Evolutionary conservation across 768 basidiomycete species (phyloP).

Genomic region (Suillus occidentalis): DNA sequence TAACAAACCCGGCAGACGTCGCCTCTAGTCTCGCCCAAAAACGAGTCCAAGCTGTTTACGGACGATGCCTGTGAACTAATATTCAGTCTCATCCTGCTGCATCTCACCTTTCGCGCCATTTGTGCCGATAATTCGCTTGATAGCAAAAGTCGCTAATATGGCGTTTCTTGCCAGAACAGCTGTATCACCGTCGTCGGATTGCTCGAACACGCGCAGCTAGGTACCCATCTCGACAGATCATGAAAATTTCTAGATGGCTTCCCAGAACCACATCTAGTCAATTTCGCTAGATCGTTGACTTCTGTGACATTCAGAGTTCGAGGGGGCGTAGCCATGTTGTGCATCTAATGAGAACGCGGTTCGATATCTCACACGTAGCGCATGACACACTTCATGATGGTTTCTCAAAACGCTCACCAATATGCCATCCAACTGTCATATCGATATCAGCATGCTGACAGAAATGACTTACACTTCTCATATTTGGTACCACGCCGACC

Average conservation of each 20-base stretch:
- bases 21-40: conserved; percentile 30
- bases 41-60: conserved; percentile 7
- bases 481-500: neutral
- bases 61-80: neutral
- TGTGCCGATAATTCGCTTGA: conserved; percentile 12
- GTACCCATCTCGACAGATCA: conserved; percentile 36
- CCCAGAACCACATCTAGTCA: conserved; percentile 28
- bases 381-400: neutral
- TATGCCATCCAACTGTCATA: neutral
- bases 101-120: conserved; percentile 18
- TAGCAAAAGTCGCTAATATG: neutral
- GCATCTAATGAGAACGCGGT: too few relatives aligned
- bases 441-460: neutral
- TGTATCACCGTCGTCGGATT: conserved; percentile 30
- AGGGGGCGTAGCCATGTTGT: conserved; percentile 25
- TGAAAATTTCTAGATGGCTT: conserved; percentile 19
- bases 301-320: conserved; percentile 34
- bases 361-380: too few relatives aligned
- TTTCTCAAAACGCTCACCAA: neutral
- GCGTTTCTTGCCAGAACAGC: conserved; percentile 10
- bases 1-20: conserved; percentile 22
- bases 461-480: neutral
- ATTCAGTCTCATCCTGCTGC: neutral
- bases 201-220: conserved; percentile 35
- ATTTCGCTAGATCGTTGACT: conserved; percentile 31